Evolutionary conservation across 1,284 basidiomycete genomes (phyloP), one percentile per base, ranked within the genome.

Genomic region (Sphagnurus paluster): DNA sequence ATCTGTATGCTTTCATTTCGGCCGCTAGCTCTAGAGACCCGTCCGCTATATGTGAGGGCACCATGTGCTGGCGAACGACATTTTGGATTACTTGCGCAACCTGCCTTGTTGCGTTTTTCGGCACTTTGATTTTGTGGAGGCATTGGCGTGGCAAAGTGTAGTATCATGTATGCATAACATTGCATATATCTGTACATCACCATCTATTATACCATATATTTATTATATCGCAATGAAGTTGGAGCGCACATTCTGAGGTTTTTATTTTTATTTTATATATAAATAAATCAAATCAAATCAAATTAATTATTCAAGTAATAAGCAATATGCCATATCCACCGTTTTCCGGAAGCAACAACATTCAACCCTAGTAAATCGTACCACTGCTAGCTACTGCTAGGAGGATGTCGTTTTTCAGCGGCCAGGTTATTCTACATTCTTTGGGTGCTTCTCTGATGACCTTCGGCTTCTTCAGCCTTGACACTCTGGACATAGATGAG

Each of bases 1-100:
- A 86, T 60, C 60, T 90, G 0, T 90, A 87, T 50, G 87, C 87
- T 7, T 80, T 82, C 53, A 60, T 87, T 37, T 73, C 84, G 2
- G 76, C 73, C 2, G 64, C 70, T 2, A 75, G 80, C 50, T 68
- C 73, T 6, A 36, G 56, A 2, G 61, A 68, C 10, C 68, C 60
- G 24, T 65, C 60, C 20, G 46, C 36, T 5, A 67, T 79, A 3
- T 90, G 88, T 55, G 58, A 61, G 29, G 87, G 88, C 4, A 58
- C 65, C 6, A 49, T 62, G 21, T 90, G 87, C 55, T 90, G 85
- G 87, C 63, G 64, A 42, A 49, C 69, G 36, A 90, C 87, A 4
- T 87, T 90, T 54, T 71, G 70, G 60, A 63, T 85, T 36, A 68
- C 74, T 41, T 60, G 69, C 26, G 65, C 56, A 3, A 66, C 72